Evolutionary conservation across 2,329 filamentous ascomycete genomes (phyloP).

Genomic region (Sarocladium strictum): DNA sequence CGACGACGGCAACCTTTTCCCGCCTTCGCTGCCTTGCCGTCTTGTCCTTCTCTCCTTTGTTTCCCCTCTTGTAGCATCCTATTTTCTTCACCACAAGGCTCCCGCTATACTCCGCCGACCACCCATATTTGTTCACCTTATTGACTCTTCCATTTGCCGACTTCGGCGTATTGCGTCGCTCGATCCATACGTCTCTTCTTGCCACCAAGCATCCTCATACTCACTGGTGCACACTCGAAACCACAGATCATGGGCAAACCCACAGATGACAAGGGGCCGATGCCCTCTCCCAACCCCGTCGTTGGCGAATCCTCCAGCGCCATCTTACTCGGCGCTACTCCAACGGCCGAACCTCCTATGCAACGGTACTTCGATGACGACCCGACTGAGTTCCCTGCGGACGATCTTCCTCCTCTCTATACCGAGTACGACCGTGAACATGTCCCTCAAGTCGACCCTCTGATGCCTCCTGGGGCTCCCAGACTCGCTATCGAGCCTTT

Average conservation of each 20-base stretch:
- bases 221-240: too few relatives aligned
- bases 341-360: constrained; percentile 16
- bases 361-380: constrained; percentile 31
- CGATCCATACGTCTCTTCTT: background rate
- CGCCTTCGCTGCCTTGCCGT: background rate
- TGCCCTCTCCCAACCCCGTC: constrained; percentile 12
- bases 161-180: too few relatives aligned
- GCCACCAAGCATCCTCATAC: background rate
- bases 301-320: constrained; percentile 21
- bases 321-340: constrained; percentile 19
- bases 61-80: too few relatives aligned
- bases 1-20: background rate
- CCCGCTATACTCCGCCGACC: background rate
- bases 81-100: too few relatives aligned
- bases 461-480: constrained; percentile 15
- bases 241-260: constrained; percentile 26
- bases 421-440: constrained; percentile 26
- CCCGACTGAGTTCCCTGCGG: constrained; percentile 24
- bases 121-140: too few relatives aligned
- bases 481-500: constrained; percentile 21
- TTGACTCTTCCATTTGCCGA: too few relatives aligned
- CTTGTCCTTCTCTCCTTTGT: background rate
- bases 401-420: constrained; percentile 42
- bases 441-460: constrained; percentile 17
- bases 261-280: constrained; percentile 11